Conservation (phyloP, 352 stramenopile genomes). For the Phytophthora multivora region DNA sequence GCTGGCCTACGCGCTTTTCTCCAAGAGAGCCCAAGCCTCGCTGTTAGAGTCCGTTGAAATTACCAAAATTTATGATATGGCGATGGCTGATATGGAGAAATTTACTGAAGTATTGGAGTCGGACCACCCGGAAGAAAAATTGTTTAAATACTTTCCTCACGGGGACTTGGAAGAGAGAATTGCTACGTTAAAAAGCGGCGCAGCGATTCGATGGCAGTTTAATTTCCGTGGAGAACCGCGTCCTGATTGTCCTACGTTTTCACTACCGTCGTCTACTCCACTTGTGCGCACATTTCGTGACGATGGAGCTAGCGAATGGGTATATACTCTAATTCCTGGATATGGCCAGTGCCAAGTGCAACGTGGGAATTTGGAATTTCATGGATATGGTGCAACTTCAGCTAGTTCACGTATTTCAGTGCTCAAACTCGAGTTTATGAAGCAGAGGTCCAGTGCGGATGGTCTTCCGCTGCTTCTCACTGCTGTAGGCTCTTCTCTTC, state of each 20-base stretch:
- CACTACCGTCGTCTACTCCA: not conserved
- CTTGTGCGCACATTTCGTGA: too few species aligned
- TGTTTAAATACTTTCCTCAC: not conserved
- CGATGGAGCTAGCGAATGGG: too few species aligned
- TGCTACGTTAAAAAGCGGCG: not conserved
- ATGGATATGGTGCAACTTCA: not conserved
- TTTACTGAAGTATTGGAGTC: too few species aligned
- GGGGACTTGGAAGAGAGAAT: not conserved
- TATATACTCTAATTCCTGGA: too few species aligned
- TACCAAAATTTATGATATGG: not conserved
- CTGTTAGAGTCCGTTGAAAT: slow-evolving; percentile 1
- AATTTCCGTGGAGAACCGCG: not conserved
- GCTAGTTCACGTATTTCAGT: not conserved
- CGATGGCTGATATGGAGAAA: not conserved
- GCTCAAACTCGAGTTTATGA: slow-evolving; percentile 2
- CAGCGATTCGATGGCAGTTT: slow-evolving; percentile 7
- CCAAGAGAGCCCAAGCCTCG: not conserved
- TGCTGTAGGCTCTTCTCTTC: slow-evolving; percentile 2
- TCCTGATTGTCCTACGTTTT: not conserved
- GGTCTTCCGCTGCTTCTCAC: not conserved
- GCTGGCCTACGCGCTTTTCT: slow-evolving; percentile 5
- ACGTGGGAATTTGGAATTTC: slow-evolving; percentile 3
- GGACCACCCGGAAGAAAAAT: too few species aligned
- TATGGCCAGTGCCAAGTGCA: slow-evolving; percentile 1
- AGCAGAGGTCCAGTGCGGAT: not conserved